phyloP scores from a whole-genome alignment of 352 stramenopile species.

The Lagenidium giganteum region DNA sequence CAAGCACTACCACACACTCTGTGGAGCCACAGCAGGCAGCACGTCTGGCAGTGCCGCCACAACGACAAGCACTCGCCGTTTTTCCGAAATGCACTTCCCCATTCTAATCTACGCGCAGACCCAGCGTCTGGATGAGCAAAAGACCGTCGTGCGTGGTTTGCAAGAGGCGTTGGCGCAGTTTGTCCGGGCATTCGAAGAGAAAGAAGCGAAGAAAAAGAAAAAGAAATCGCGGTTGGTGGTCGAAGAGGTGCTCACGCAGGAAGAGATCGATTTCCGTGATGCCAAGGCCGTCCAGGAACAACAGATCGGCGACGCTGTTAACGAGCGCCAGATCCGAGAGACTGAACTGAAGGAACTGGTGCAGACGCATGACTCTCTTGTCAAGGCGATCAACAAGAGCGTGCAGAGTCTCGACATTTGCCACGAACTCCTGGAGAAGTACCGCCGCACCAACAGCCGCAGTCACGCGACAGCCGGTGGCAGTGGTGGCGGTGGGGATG shows the following conservation, averaged over 20 bases:
- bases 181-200: constrained; percentile 44
- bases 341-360: constrained; percentile 13
- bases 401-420: constrained; percentile 44
- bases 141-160: constrained; percentile 18
- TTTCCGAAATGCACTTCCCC: constrained; percentile 54
- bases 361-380: constrained; percentile 15
- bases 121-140: constrained; percentile 42
- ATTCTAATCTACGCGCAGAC: constrained; percentile 59
- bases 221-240: constrained; percentile 78
- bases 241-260: constrained; percentile 49
- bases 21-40: no score
- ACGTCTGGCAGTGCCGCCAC: constrained; percentile 19
- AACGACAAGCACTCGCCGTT: constrained; percentile 27
- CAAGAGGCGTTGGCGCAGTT: constrained; percentile 27
- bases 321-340: constrained; percentile 9
- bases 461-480: no score
- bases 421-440: constrained; percentile 41
- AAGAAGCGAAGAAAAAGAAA: constrained; percentile 77
- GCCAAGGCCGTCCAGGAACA: constrained; percentile 33
- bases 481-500: background rate
- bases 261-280: constrained; percentile 54
- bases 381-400: constrained; percentile 51
- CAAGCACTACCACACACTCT: constrained; percentile 41
- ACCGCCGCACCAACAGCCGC: constrained; percentile 18
- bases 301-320: constrained; percentile 22